phyloP scores from a whole-genome alignment of 1,284 basidiomycete species.

The Tilletia setariae region DNA sequence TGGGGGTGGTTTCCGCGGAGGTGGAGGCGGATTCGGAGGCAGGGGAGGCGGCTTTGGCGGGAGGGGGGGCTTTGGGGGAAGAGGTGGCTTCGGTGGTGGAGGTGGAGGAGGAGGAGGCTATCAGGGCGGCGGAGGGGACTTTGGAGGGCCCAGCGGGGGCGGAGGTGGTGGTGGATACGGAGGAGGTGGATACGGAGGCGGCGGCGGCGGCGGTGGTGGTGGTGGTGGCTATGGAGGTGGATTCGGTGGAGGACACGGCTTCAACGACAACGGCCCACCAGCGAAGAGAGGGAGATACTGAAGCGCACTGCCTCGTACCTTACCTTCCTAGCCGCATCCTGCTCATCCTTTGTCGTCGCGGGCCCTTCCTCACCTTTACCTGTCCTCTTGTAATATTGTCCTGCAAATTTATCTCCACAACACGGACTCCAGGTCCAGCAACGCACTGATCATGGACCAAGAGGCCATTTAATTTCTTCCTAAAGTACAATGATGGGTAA shows the following conservation, averaged over 20 bases:
- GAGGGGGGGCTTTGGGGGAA: conserved; percentile 44
- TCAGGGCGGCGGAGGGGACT: conserved; percentile 21
- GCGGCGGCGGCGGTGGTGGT: not conserved
- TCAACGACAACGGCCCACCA: conserved; percentile 9
- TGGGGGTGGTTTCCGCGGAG: not conserved
- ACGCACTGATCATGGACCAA: no score
- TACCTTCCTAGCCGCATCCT: not conserved
- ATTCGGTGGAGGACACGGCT: not conserved
- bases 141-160: not conserved
- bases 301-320: not conserved
- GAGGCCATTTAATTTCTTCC: no score
- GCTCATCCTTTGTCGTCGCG: not conserved
- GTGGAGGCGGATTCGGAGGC: conserved; percentile 53
- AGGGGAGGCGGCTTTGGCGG: conserved; percentile 34
- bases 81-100: conserved; percentile 29
- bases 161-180: not conserved
- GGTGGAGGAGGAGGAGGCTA: conserved; percentile 28
- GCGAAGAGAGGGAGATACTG: conserved; percentile 10
- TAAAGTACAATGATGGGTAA: no score
- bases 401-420: no score
- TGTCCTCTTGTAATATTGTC: no score
- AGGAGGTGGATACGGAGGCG: conserved; percentile 1
- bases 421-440: no score
- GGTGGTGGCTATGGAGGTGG: not conserved
- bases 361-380: no score